phyloP scores from a whole-genome alignment of 2,329 filamentous ascomycete species.

The Hymenoscyphus albidus region DNA sequence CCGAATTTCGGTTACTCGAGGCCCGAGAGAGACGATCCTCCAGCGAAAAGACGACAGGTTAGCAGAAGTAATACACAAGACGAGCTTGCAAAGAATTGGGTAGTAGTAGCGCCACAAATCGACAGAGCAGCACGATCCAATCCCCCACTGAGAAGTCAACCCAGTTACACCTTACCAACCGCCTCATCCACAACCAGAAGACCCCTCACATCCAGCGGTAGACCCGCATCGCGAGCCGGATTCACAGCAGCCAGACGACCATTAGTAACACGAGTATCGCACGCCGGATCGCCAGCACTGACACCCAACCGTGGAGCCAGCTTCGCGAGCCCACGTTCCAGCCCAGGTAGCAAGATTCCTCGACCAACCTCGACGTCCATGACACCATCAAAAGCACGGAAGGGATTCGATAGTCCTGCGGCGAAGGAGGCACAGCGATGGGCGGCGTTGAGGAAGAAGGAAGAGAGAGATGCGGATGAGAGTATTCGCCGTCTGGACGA shows the following conservation, averaged over 20 bases:
- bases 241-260: constrained; percentile 21
- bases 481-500: constrained; percentile 76
- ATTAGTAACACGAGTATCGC: constrained; percentile 42
- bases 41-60: constrained; percentile 47
- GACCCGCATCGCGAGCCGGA: constrained; percentile 30
- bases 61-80: constrained; percentile 42
- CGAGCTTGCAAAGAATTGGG: constrained; percentile 65
- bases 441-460: constrained; percentile 65
- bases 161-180: constrained; percentile 29
- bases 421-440: constrained; percentile 68
- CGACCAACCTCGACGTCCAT: constrained; percentile 14
- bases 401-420: constrained; percentile 30
- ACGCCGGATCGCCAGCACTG: constrained; percentile 44
- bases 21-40: constrained; percentile 38
- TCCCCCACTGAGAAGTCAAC: constrained; percentile 16
- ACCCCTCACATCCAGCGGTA: constrained; percentile 12
- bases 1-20: constrained; percentile 40
- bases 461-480: constrained; percentile 74
- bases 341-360: constrained; percentile 28
- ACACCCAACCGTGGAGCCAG: constrained; percentile 47
- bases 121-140: constrained; percentile 15
- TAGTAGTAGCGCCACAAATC: constrained; percentile 50
- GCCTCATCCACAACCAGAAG: constrained; percentile 25
- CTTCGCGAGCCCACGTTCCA: constrained; percentile 48
- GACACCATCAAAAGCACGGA: not conserved